A percentile compares a stretch with the other conserved stretches of the same genome.
Evolutionary conservation across 345 rosid genomes (phyloP).

Genomic region (Populus nigra): DNA sequence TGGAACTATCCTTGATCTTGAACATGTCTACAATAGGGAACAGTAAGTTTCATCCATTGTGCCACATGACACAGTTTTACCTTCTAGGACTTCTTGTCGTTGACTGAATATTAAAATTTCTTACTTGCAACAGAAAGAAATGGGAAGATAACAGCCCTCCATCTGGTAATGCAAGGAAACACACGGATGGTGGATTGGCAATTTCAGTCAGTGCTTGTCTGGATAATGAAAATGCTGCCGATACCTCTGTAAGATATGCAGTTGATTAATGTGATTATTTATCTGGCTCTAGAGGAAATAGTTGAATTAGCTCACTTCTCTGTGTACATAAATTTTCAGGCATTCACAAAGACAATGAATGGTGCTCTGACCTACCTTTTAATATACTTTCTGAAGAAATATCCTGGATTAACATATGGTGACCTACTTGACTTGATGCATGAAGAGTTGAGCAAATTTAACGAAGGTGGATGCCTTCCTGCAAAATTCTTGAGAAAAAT

Average conservation of each 20-base stretch:
- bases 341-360: conserved; percentile 12
- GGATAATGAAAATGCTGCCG: conserved; percentile 18
- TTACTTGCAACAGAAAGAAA: conserved; percentile 14
- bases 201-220: conserved; percentile 22
- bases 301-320: too few species aligned
- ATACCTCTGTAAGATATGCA: conserved; percentile 7
- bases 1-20: conserved; percentile 64
- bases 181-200: conserved; percentile 27
- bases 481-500: conserved; percentile 1
- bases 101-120: neutral
- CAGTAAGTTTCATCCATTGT: conserved; percentile 24
- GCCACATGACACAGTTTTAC: too few species aligned
- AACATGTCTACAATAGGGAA: conserved; percentile 26
- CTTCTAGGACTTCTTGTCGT: too few species aligned
- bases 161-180: conserved; percentile 19
- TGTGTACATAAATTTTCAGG: neutral
- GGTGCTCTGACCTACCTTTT: conserved; percentile 22
- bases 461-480: conserved; percentile 7
- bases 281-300: neutral
- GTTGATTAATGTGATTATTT: neutral
- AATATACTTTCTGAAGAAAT: conserved; percentile 4
- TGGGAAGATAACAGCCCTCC: conserved; percentile 37
- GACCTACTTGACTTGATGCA: conserved; percentile 17
- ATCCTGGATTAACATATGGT: conserved; percentile 6
- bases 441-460: neutral